Conservation (phyloP, 352 stramenopile genomes). For the Pythium coloratum region DNA sequence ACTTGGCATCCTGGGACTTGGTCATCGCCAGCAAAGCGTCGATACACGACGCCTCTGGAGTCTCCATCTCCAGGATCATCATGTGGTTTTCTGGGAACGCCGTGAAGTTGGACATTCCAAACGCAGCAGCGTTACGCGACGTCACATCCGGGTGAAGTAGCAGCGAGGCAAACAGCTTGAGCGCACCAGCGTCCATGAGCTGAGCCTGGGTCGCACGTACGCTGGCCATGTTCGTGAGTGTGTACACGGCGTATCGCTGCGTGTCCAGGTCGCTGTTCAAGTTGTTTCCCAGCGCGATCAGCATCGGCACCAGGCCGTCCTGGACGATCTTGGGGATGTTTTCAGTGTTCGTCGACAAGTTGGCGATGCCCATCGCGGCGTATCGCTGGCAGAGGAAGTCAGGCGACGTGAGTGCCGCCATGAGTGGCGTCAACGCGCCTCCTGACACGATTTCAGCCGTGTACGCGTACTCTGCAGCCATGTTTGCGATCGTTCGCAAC, state of each 20-base stretch:
- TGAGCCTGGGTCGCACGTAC: conserved; percentile 81
- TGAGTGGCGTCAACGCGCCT: conserved; percentile 87
- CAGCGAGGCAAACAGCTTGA: conserved; percentile 71
- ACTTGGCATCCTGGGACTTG: conserved; percentile 65
- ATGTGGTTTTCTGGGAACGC: conserved; percentile 91
- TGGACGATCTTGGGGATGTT: conserved; percentile 91
- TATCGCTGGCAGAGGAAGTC: conserved; percentile 94
- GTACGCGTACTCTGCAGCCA: conserved; percentile 94
- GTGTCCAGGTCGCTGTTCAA: conserved; percentile 90
- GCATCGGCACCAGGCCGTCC: conserved; percentile 85
- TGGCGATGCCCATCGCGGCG: conserved; percentile 94
- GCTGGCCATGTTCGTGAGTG: conserved; percentile 93
- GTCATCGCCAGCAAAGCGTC: conserved; percentile 60
- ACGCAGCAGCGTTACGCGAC: conserved; percentile 88
- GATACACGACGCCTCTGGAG: conserved; percentile 32
- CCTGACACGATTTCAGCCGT: conserved; percentile 90
- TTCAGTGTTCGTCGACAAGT: conserved; percentile 91
- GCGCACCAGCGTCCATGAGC: conserved; percentile 70
- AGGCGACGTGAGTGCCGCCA: conserved; percentile 87
- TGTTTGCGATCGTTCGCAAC: conserved; percentile 93
- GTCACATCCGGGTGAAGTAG: conserved; percentile 81
- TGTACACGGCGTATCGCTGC: conserved; percentile 92
- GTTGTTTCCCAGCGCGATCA: conserved; percentile 85
- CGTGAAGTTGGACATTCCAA: conserved; percentile 94
- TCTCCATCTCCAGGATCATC: conserved; percentile 62